These are phyloP conservation scores for Tuber brumale DNA, from an alignment of 495 filamentous ascomycete genomes.

Conservation along the genomic window DNA sequence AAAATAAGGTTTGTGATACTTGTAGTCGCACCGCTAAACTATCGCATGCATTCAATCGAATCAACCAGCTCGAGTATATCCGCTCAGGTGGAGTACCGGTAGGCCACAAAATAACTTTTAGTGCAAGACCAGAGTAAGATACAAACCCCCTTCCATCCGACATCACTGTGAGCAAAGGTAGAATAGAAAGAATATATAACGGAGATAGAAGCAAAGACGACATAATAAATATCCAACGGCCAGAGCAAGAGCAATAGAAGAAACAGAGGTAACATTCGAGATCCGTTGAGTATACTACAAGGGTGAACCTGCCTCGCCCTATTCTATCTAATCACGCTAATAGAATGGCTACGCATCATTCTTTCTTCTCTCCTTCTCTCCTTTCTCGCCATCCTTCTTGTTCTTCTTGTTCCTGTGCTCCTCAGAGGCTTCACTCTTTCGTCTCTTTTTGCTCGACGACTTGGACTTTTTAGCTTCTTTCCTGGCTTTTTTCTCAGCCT, in stretches of 20 bases:
- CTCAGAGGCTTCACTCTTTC: slow-evolving; percentile 27
- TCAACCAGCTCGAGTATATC: background rate
- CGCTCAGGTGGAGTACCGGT: background rate
- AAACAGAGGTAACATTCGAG: background rate
- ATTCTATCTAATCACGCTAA: slow-evolving; percentile 5
- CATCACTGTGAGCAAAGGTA: background rate
- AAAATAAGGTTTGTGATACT: background rate
- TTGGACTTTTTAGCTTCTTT: slow-evolving; percentile 36
- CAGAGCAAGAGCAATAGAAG: slow-evolving; percentile 11
- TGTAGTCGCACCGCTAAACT: background rate
- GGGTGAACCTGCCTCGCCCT: slow-evolving; percentile 13
- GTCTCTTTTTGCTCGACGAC: slow-evolving; percentile 45
- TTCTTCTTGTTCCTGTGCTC: slow-evolving; percentile 47
- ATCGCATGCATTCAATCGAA: background rate
- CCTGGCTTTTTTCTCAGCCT: slow-evolving; percentile 24
- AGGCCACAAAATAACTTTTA: background rate
- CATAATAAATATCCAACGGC: slow-evolving; percentile 12
- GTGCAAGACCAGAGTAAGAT: background rate
- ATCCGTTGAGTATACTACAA: slow-evolving; percentile 35
- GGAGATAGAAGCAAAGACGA: slow-evolving; percentile 15
- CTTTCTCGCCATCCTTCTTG: slow-evolving; percentile 49
- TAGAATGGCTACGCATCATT: slow-evolving; percentile 36
- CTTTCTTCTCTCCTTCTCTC: slow-evolving; percentile 56
- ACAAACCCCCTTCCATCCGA: background rate
- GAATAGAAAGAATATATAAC: slow-evolving; percentile 15